Evolutionary conservation across 2,329 filamentous ascomycete genomes (phyloP), one percentile per base, ranked within the genome.

Genomic region (Pleoardoris graminearum): DNA sequence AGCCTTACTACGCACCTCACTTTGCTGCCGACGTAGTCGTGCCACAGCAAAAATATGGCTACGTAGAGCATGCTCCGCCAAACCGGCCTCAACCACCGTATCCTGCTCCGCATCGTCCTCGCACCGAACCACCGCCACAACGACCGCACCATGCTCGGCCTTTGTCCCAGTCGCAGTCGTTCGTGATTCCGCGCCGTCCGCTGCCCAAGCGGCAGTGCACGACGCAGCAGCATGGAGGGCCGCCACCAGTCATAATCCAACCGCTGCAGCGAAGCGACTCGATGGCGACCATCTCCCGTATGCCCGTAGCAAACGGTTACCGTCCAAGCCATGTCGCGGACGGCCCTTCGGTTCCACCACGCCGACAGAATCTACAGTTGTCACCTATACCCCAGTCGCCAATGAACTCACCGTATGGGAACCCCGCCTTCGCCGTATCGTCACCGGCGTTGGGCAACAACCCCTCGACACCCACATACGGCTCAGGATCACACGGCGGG

Each of bases 301-400:
- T 72, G 67, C 68, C 68, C 12, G 63, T 72, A 23, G 68, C 69
- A 7, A 65, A 72, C 43, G 69, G 69, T 7, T 62, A 52, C 17
- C 58, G 62, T 25, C 66, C 66, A 7, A 54, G 56, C 17, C 54
- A 65, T 30, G 16, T 54, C 1, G 50, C 56, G 8, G 43, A 61
- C 6, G n/a, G 35, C 16, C 39, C 47, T 7, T 54, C 57, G 4
- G 29, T 60, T 7, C 56, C 63, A n/a, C 53, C 64, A 19, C 60
- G 53, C 36, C 45, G 11, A 22, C 51, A 55, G 11, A 48, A 43
- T 2, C 48, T 43, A 6, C 55, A 49, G 16, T 49, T 63, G 17
- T 57, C 56, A 29, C 57, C 64, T 1, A 53, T 57, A 3, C 48
- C 54, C 4, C 57, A 58, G 11, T 55, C 55, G 42, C 51, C 37